phyloP scores from a whole-genome alignment of 202 grass and related monocot genomes.

The Carex arenaria region DNA sequence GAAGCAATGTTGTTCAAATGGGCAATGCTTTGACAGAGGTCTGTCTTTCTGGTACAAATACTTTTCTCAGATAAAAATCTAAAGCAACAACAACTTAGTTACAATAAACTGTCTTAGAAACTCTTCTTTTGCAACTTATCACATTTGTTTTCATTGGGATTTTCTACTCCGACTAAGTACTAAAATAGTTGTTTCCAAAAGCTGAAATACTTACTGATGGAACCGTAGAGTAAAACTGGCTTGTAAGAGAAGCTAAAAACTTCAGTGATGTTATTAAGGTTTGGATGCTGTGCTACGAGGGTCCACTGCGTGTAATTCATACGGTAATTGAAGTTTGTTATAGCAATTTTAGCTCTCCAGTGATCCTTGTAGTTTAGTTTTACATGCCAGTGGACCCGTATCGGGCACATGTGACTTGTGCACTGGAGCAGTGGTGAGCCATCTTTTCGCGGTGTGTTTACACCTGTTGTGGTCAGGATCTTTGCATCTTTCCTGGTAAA shows the following conservation, averaged over 20 bases:
- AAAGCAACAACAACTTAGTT: too few species aligned
- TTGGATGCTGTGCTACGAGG: constrained; percentile 88
- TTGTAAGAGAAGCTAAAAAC: constrained; percentile 99
- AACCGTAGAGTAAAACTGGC: constrained; percentile 60
- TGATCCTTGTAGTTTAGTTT: constrained; percentile 98
- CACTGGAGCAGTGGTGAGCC: constrained; percentile 69
- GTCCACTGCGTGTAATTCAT: constrained; percentile 99
- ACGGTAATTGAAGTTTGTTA: constrained; percentile 92
- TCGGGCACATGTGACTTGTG: constrained; percentile 94
- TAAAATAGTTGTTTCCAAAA: not conserved
- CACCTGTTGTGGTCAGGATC: constrained; percentile 40
- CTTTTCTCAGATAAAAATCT: too few species aligned
- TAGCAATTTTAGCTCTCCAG: constrained; percentile 86
- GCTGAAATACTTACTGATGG: constrained; percentile 56
- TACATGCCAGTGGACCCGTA: constrained; percentile 90
- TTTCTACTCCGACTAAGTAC: not conserved
- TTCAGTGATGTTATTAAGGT: constrained; percentile 95
- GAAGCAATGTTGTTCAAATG: not conserved
- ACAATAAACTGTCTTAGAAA: not conserved
- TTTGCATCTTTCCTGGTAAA: constrained; percentile 51
- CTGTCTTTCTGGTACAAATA: too few species aligned
- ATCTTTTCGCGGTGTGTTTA: constrained; percentile 42
- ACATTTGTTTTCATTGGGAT: not conserved
- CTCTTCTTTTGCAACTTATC: not conserved
- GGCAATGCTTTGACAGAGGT: not conserved